Percentiles rank a stretch among this genome's conserved stretches.
phyloP scores from a whole-genome alignment of 495 filamentous ascomycete genomes.

The Penicillium canescens region DNA sequence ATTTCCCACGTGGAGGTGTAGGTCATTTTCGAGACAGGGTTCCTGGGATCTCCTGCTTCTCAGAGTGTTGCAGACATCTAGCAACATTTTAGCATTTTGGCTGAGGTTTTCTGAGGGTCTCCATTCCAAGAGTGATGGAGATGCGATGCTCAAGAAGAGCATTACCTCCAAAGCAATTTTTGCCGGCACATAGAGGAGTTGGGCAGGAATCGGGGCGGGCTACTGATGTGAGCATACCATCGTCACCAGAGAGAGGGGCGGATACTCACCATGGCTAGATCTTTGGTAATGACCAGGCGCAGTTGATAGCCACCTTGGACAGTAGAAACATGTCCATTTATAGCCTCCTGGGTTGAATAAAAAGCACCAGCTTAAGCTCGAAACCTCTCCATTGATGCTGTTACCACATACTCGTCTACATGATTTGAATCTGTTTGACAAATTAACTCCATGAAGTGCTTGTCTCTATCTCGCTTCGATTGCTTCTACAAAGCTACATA shows the following conservation, averaged over 20 bases:
- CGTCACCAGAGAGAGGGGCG: not conserved
- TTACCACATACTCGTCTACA: not conserved
- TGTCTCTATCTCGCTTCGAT: not conserved
- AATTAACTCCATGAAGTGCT: not conserved
- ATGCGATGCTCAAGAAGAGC: not conserved
- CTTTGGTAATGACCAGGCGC: not conserved
- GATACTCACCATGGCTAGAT: not conserved
- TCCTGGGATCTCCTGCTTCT: not conserved
- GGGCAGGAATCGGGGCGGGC: constrained; percentile 1
- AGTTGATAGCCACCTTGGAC: not conserved
- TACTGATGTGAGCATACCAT: not conserved
- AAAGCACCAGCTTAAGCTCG: not conserved
- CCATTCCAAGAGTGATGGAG: not conserved
- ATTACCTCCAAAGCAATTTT: constrained; percentile 4
- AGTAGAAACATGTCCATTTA: not conserved
- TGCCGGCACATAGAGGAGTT: not conserved
- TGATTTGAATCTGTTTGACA: too few relatives aligned
- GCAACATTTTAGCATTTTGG: not conserved
- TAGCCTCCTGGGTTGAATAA: not conserved
- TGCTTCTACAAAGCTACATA: not conserved
- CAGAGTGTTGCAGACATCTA: not conserved
- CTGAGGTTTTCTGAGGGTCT: not conserved
- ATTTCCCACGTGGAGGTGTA: not conserved
- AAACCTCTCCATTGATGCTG: not conserved
- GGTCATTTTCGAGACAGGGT: not conserved